Conservation (phyloP, 352 stramenopile genomes). For the Phytophthora melonis region DNA sequence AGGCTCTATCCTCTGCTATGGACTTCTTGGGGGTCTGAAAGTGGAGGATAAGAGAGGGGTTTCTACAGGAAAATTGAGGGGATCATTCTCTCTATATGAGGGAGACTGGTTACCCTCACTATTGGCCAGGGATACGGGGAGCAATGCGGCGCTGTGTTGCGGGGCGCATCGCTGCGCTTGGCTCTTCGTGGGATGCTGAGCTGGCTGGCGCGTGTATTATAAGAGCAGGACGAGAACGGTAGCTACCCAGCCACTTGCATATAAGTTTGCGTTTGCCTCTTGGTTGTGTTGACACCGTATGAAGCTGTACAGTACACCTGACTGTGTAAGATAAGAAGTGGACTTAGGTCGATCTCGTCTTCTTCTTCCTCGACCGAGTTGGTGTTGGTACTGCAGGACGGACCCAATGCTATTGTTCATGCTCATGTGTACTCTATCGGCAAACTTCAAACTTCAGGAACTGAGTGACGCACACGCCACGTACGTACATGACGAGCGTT, state of each 20-base stretch:
- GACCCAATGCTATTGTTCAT: background rate
- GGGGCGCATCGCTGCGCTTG: constrained; percentile 1
- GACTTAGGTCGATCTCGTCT: background rate
- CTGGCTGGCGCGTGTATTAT: constrained; percentile 43
- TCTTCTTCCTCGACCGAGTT: background rate
- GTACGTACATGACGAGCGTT: constrained; percentile 4
- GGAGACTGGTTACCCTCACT: constrained; percentile 19
- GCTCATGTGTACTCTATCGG: background rate
- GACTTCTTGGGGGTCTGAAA: constrained; percentile 87
- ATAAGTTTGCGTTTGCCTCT: constrained; percentile 32
- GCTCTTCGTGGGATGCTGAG: background rate
- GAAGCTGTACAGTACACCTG: background rate
- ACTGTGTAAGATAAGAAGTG: constrained; percentile 3
- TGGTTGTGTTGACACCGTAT: constrained; percentile 6
- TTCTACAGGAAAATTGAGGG: background rate
- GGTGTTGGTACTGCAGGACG: background rate
- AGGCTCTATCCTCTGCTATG: constrained; percentile 86
- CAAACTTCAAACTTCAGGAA: constrained; percentile 18
- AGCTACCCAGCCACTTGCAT: constrained; percentile 41
- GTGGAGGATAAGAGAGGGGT: background rate
- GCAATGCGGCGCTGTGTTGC: constrained; percentile 12
- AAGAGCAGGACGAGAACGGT: constrained; percentile 26
- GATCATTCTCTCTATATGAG: background rate
- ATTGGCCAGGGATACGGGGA: constrained; percentile 6
- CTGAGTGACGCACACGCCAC: background rate